Base-by-base conservation (phyloP, 805 yeast genomes). In the Candida montana region DNA sequence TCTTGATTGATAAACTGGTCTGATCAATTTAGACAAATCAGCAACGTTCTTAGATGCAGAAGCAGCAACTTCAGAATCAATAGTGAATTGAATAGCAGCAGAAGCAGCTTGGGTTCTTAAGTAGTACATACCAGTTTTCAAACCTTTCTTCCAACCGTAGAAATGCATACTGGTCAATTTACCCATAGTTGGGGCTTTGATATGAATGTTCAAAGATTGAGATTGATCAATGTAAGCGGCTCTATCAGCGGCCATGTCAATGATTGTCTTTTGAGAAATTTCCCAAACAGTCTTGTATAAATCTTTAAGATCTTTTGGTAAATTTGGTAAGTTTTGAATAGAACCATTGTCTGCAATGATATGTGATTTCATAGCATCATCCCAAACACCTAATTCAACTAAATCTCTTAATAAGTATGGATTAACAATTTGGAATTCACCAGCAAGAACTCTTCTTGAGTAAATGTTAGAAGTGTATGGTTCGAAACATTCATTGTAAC, bases 41-140 rank as follows among this genome's bases (percentile, higher is more conserved):
- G 63, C 68, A 29, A 54, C 42, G 35, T 49, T 61, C 33, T 47
- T 82, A 38, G 95, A 93, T 41, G 96, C 90, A 37, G 93, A 77
- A 17, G 96, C 97, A 44, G 98, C 96, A 49, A 96, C 96, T 76
- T 95, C 91, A 80, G 42, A 88, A 52, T 77, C 85, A 39, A 83
- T 70, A 13, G 90, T 83, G 63, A 89, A 91, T 68, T 91, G 95
- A 61, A 91, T 91, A 37, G 98, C 96, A 37, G 95, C 84, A 28
- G 96, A 77, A 23, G 98, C 98, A 44, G 98, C 96, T 72, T 87
- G 95, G 3, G 98, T 91, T 67, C 98, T 82, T 64, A 93, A 71
- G 67, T 93, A 93, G 73, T 93, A 93, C 95, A 93, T 91, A 60
- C 99, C 99, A 5, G 99, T 93, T 76, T 93, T 93, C 62, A 93